phyloP scores from a whole-genome alignment of 1,284 basidiomycete genomes.

The Trametes hirsuta region DNA sequence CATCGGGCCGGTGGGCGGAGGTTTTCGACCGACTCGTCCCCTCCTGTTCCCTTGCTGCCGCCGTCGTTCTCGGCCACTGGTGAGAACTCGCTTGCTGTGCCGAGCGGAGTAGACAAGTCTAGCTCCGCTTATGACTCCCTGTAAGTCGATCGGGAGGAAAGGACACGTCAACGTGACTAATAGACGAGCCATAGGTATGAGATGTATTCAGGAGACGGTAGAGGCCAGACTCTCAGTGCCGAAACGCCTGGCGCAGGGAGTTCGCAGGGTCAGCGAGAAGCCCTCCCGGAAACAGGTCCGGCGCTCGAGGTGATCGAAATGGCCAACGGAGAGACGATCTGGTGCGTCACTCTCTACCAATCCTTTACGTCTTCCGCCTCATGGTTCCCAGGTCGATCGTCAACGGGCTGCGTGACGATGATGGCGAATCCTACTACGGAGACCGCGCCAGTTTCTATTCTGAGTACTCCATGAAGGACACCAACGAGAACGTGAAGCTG shows the following conservation, averaged over 20 bases:
- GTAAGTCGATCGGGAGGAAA: slow-evolving; percentile 47
- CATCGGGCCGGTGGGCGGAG: slow-evolving; percentile 53
- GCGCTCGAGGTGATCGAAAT: slow-evolving; percentile 79
- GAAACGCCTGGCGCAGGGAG: slow-evolving; percentile 27
- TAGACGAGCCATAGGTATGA: slow-evolving; percentile 59
- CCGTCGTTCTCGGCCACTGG: slow-evolving; percentile 50
- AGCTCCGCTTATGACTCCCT: slow-evolving; percentile 74
- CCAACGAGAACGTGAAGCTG: slow-evolving; percentile 62
- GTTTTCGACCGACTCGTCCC: slow-evolving; percentile 65
- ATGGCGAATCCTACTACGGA: slow-evolving; percentile 68
- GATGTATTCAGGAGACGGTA: slow-evolving; percentile 70
- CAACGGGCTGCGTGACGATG: slow-evolving; percentile 77
- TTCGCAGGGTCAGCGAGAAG: slow-evolving; percentile 27
- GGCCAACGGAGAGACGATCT: slow-evolving; percentile 82
- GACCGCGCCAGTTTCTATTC: slow-evolving; percentile 73
- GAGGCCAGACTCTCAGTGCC: slow-evolving; percentile 28
- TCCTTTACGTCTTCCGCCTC: slow-evolving; percentile 18
- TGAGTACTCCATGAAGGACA: slow-evolving; percentile 65
- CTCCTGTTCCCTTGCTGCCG: slow-evolving; percentile 72
- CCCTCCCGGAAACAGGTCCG: slow-evolving; percentile 52
- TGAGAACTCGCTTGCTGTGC: slow-evolving; percentile 46
- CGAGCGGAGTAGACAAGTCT: slow-evolving; percentile 57
- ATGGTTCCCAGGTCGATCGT: slow-evolving; percentile 70
- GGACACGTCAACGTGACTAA: slow-evolving; percentile 7
- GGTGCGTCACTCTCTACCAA: slow-evolving; percentile 46